These are phyloP conservation scores for Neobulgaria alba DNA, from an alignment of 2,329 filamentous ascomycete genomes.

Conservation along the genomic window DNA sequence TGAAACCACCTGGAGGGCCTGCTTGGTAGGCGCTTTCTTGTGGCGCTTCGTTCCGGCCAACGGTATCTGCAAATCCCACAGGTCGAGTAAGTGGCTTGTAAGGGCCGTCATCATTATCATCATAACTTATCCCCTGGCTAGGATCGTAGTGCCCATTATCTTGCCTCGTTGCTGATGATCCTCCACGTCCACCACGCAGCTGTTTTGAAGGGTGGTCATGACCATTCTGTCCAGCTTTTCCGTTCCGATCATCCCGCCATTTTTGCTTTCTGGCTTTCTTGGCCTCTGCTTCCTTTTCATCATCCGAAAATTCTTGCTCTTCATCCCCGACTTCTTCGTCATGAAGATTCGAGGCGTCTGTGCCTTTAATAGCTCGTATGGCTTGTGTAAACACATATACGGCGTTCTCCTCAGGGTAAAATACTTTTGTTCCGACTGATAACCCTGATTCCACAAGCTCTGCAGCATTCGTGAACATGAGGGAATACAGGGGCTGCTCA, in stretches of 20 bases:
- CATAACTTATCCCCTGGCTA: constrained; percentile 50
- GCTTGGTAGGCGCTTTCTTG: constrained; percentile 30
- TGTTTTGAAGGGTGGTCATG: constrained; percentile 30
- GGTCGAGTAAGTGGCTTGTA: constrained; percentile 67
- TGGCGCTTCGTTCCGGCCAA: constrained; percentile 33
- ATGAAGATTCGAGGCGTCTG: constrained; percentile 89
- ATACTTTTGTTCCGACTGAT: constrained; percentile 61
- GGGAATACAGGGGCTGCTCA: constrained; percentile 75
- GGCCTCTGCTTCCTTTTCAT: constrained; percentile 84
- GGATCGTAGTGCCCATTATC: constrained; percentile 28
- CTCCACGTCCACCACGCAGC: not conserved
- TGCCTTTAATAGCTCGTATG: constrained; percentile 71
- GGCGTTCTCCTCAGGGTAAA: constrained; percentile 71
- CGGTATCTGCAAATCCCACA: constrained; percentile 47
- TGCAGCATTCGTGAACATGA: constrained; percentile 61
- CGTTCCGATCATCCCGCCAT: constrained; percentile 46
- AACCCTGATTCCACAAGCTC: constrained; percentile 62
- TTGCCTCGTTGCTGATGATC: not conserved
- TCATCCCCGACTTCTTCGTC: constrained; percentile 84
- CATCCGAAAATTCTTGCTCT: constrained; percentile 92
- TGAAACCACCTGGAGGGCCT: not conserved
- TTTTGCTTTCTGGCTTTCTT: constrained; percentile 63
- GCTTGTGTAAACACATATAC: constrained; percentile 81
- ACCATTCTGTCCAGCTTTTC: constrained; percentile 38
- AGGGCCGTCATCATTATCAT: constrained; percentile 60